phyloP scores from a whole-genome alignment of 2,329 filamentous ascomycete species.

The Didymella arachidicola region DNA sequence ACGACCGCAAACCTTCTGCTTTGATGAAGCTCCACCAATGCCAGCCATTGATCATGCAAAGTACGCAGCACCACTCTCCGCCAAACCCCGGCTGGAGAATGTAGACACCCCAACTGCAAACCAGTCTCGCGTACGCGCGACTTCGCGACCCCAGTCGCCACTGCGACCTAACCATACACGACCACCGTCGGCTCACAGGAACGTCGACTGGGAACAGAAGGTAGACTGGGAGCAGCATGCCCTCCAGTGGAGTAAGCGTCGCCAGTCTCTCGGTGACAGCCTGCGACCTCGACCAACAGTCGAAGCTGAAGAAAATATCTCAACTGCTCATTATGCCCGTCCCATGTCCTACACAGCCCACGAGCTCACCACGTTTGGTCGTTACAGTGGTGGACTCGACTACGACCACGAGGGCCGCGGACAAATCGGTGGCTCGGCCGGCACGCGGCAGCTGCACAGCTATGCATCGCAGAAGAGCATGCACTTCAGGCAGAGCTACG shows the following conservation, averaged over 20 bases:
- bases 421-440: slow-evolving; percentile 48
- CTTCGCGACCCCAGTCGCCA: slow-evolving; percentile 14
- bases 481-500: slow-evolving; percentile 39
- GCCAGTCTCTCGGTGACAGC: slow-evolving; percentile 41
- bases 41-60: slow-evolving; percentile 34
- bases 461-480: slow-evolving; percentile 42
- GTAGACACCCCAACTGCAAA: slow-evolving; percentile 7
- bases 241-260: slow-evolving; percentile 40
- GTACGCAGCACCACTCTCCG: slow-evolving; percentile 16
- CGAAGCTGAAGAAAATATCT: slow-evolving; percentile 17
- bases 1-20: slow-evolving; percentile 24
- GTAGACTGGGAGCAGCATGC: slow-evolving; percentile 41
- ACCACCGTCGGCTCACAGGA: slow-evolving; percentile 22
- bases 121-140: slow-evolving; percentile 15
- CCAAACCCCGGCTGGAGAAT: slow-evolving; percentile 20
- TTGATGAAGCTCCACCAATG: slow-evolving; percentile 26
- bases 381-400: slow-evolving; percentile 49
- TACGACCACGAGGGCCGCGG: slow-evolving; percentile 48
- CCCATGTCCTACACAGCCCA: slow-evolving; percentile 14
- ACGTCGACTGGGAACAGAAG: slow-evolving; percentile 23
- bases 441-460: slow-evolving; percentile 45
- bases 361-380: slow-evolving; percentile 31
- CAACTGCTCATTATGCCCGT: slow-evolving; percentile 6
- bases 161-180: slow-evolving; percentile 16
- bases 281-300: slow-evolving; percentile 22